A percentile compares a stretch with the other conserved stretches of the same genome.
These are phyloP conservation scores for Hypoxylon sp. DNA, from an alignment of 2,329 filamentous ascomycete genomes.

Conservation along the genomic window DNA sequence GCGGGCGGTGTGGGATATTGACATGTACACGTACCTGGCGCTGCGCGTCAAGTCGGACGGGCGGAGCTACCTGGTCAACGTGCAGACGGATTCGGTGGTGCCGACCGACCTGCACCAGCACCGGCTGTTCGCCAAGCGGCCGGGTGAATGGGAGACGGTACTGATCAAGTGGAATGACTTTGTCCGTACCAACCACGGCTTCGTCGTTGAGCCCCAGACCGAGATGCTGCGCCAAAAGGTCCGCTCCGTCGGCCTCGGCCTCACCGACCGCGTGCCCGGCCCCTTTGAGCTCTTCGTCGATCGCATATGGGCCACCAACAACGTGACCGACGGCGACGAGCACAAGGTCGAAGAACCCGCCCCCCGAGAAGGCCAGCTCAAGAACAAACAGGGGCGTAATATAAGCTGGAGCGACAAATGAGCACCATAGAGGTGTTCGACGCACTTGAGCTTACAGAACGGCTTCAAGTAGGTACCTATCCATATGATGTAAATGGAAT, in stretches of 20 bases:
- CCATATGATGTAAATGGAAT: background rate
- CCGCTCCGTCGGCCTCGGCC: constrained; percentile 81
- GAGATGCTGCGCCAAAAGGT: constrained; percentile 89
- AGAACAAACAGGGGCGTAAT: constrained; percentile 53
- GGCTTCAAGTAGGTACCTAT: no score
- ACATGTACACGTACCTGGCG: constrained; percentile 86
- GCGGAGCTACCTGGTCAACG: constrained; percentile 90
- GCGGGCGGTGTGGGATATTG: constrained; percentile 84
- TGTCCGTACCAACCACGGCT: constrained; percentile 91
- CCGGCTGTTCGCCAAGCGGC: constrained; percentile 77
- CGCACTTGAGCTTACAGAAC: background rate
- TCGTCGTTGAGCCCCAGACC: constrained; percentile 90
- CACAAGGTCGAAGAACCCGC: constrained; percentile 26
- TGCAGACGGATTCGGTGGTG: constrained; percentile 93
- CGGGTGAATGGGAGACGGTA: constrained; percentile 95
- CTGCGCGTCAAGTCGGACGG: constrained; percentile 90
- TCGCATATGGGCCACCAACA: constrained; percentile 90
- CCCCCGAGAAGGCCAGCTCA: constrained; percentile 48
- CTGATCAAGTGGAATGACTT: constrained; percentile 91
- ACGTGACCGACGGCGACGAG: constrained; percentile 50
- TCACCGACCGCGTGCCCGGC: constrained; percentile 88
- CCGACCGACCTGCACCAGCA: constrained; percentile 97
- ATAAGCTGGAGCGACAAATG: constrained; percentile 51
- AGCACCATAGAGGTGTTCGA: background rate
- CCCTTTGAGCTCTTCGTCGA: constrained; percentile 88